These are phyloP conservation scores for Solioccasus polychromus DNA, from an alignment of 768 basidiomycete genomes.

Conservation along the genomic window DNA sequence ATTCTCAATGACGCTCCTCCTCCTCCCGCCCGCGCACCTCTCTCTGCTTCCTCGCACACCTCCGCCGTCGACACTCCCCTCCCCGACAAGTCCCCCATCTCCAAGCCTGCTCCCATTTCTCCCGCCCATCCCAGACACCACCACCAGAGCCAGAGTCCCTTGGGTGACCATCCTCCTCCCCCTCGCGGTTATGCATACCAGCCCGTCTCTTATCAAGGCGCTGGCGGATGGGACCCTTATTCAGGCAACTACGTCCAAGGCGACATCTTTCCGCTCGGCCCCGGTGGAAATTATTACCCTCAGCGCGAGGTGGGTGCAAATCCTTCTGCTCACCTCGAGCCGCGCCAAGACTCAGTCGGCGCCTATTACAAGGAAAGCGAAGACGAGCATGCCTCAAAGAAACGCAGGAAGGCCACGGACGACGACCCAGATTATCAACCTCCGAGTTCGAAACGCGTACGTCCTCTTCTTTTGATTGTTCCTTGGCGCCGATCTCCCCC, in stretches of 20 bases:
- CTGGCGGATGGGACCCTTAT: constrained; percentile 39
- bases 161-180: constrained; percentile 30
- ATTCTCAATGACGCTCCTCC: constrained; percentile 82
- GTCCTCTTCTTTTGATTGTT: constrained; percentile 26
- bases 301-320: constrained; percentile 22
- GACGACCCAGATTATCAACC: constrained; percentile 59
- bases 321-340: constrained; percentile 18
- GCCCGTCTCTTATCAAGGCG: constrained; percentile 36
- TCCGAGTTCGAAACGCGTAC: constrained; percentile 49
- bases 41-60: constrained; percentile 17
- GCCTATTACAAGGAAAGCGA: constrained; percentile 33
- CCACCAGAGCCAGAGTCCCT: constrained; percentile 29
- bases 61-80: constrained; percentile 21
- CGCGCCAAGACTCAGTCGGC: constrained; percentile 16
- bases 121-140: constrained; percentile 19
- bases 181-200: constrained; percentile 37
- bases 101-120: constrained; percentile 16
- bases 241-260: constrained; percentile 37
- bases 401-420: constrained; percentile 44
- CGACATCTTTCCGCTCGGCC: constrained; percentile 36
- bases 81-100: constrained; percentile 24
- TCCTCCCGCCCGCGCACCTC: constrained; percentile 34
- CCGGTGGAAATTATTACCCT: constrained; percentile 36
- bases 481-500: neutral
- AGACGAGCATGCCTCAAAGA: constrained; percentile 38